Base-by-base conservation (phyloP, 1,284 basidiomycete species). In the Malassezia sympodialis region DNA sequence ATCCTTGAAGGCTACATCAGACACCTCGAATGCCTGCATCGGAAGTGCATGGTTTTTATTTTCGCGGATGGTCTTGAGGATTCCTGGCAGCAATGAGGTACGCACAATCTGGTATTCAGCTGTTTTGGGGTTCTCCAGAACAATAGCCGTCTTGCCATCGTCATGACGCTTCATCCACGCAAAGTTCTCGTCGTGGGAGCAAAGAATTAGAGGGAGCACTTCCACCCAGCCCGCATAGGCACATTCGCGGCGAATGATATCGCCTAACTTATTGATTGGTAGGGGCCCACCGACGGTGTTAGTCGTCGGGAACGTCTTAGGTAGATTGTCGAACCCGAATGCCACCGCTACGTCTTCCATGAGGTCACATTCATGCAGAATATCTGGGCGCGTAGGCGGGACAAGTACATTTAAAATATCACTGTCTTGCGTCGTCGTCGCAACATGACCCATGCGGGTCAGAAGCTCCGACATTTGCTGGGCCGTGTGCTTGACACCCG, bases 261-360 rank as follows among this genome's bases (percentile, higher is more conserved):
- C 93, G 62, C 83, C 84, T 15, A 98, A 79, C 76, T 86, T 91
- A 79, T 88, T 94, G 68, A 96, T 84, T 3, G 85, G 84, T 56
- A 91, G 80, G 8, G 90, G 89, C 71, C 90, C 88, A 17, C 88
- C 93, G 31, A 98, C 88, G 3, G 94, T 96, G 72, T 86, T 93
- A n/a, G 90, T 94, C 2, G 83, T 78, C 0, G 94, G 93, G 82
- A 96, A 90, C 11, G 84, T 84, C 65, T 87, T 82, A 2, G 89
- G 88, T 41, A 99, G 80, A 70, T 93, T 93, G 79, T 99, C 96
- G 80, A 91, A 98, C 1, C 94, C 94, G 72, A 91, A 96, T 0
- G 90, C 93, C 61, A 99, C 90, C 4, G 94, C 94, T 0, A 86
- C 88, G 67, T 99, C 93, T 75, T 99, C 93, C 85, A 99, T 88